Conservation (phyloP, 2,329 filamentous ascomycete genomes). For the Aureobasidium sp. region DNA sequence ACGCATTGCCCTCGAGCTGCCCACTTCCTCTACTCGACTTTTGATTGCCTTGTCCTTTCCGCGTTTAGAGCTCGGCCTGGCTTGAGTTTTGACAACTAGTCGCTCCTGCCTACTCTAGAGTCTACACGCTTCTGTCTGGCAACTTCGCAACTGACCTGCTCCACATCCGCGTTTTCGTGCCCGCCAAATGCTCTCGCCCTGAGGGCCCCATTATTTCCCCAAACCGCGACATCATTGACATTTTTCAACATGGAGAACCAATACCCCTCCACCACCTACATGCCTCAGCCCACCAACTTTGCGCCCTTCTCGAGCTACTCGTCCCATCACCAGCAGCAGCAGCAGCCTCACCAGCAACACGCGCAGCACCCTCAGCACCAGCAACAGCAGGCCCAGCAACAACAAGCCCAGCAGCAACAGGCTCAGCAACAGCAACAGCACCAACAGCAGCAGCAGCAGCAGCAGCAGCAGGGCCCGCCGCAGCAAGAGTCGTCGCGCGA, state of each 20-base stretch:
- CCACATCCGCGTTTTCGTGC: constrained; percentile 8
- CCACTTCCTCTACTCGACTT: constrained; percentile 5
- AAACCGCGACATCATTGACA: constrained; percentile 12
- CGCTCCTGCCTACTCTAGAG: constrained; percentile 6
- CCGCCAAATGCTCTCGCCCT: constrained; percentile 11
- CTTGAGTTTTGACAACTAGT: constrained; percentile 2
- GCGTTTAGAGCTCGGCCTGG: constrained; percentile 7
- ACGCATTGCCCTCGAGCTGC: constrained; percentile 15
- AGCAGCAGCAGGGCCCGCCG: constrained; percentile 17
- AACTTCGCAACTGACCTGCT: constrained; percentile 4
- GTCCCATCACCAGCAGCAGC: constrained; percentile 14
- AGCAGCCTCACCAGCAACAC: constrained; percentile 14
- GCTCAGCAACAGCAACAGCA: constrained; percentile 18
- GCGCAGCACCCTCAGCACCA: constrained; percentile 16
- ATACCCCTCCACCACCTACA: constrained; percentile 20
- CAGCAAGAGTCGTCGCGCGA: constrained; percentile 18
- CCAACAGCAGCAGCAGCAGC: constrained; percentile 19
- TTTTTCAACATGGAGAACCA: constrained; percentile 20
- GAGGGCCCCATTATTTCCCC: constrained; percentile 14
- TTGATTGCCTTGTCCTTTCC: constrained; percentile 7
- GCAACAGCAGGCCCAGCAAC: constrained; percentile 17
- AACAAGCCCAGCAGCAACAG: constrained; percentile 18
- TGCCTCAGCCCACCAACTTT: constrained; percentile 17
- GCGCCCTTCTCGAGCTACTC: constrained; percentile 9
- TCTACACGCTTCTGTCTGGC: constrained; percentile 12